Evolutionary conservation across 2,329 filamentous ascomycete species (phyloP), one percentile per base, ranked within the genome.

Genomic region (Rutstroemia sp.): DNA sequence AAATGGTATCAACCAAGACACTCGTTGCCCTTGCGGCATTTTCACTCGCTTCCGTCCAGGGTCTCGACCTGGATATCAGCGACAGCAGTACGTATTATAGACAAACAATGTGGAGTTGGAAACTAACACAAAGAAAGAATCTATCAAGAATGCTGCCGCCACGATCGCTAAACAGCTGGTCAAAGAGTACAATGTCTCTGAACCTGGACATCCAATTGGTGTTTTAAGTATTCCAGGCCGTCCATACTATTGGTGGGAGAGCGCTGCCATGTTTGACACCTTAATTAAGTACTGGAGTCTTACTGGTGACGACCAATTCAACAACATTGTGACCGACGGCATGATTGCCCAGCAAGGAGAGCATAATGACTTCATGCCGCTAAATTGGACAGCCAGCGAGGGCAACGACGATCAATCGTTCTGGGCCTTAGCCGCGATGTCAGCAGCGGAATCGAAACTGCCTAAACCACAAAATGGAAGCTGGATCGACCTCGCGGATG

Each of bases 331-430:
- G 16, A 80, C 75, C 56, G 66, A 81, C 59, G 81, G 78, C 3
- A 71, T 87, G 66, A 67, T 82, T 14, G 78, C 78, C 65, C 83
- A 87, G 66, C 75, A 77, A 19, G 83, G 82, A n/a, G 71, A 77
- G n/a, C 74, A 76, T 58, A 66, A 69, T 12, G 77, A 85, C 61
- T 87, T 79, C 70, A 81, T 81, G 78, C 83, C 83, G 2, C 66
- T 69, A 14, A 83, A 84, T 69, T 79, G 80, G 69, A 81, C 79
- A 1, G 75, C 75, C 7, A 79, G 78, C 0, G 74, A 82, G 52
- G 85, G 85, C 62, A 90, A 88, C 68, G 85, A 88, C 60, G 85
- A 88, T 64, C 85, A 89, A 69, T 80, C 78, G 30, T 87, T 87
- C 69, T 88, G 85, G 85, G 85, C 77, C 23, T 79, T 87, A 68